Evolutionary conservation across 805 yeast genomes (phyloP).

Genomic region (Blastobotrys terrestris): DNA sequence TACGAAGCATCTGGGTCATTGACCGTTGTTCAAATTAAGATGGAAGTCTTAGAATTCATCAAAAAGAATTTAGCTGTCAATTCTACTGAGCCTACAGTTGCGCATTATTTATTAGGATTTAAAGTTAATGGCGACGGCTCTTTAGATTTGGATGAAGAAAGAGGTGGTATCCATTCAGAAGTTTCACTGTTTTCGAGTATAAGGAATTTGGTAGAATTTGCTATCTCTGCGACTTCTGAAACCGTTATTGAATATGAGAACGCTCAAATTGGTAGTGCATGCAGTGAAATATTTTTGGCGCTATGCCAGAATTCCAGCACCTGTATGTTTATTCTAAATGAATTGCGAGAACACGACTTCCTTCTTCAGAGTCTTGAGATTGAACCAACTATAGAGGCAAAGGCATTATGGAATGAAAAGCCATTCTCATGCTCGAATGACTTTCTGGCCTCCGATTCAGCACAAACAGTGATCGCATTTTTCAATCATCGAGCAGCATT

Average conservation of each 20-base stretch:
- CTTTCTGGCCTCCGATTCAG: slow-evolving; percentile 33
- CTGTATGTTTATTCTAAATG: slow-evolving; percentile 43
- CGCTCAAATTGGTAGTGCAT: slow-evolving; percentile 49
- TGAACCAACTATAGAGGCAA: slow-evolving; percentile 49
- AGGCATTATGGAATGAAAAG: slow-evolving; percentile 51
- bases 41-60: slow-evolving; percentile 55
- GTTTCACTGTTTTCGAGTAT: slow-evolving; percentile 54
- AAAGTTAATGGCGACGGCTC: slow-evolving; percentile 45
- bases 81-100: slow-evolving; percentile 43
- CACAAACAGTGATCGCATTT: slow-evolving; percentile 49
- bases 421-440: slow-evolving; percentile 32
- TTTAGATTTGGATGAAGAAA: slow-evolving; percentile 38
- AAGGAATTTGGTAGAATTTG: slow-evolving; percentile 42
- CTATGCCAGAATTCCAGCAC: slow-evolving; percentile 54
- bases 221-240: slow-evolving; percentile 41
- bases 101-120: slow-evolving; percentile 79
- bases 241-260: slow-evolving; percentile 36
- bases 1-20: slow-evolving; percentile 29
- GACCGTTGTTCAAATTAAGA: slow-evolving; percentile 40
- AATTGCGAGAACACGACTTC: slow-evolving; percentile 47
- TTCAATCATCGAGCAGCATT: slow-evolving; percentile 54
- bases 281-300: slow-evolving; percentile 57
- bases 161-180: slow-evolving; percentile 48
- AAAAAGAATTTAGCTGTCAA: slow-evolving; percentile 39
- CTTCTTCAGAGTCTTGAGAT: slow-evolving; percentile 45